Percentiles rank a stretch among this genome's conserved stretches.
Conservation (phyloP, 257 asterid genomes). For the Cynanchum wilfordii region DNA sequence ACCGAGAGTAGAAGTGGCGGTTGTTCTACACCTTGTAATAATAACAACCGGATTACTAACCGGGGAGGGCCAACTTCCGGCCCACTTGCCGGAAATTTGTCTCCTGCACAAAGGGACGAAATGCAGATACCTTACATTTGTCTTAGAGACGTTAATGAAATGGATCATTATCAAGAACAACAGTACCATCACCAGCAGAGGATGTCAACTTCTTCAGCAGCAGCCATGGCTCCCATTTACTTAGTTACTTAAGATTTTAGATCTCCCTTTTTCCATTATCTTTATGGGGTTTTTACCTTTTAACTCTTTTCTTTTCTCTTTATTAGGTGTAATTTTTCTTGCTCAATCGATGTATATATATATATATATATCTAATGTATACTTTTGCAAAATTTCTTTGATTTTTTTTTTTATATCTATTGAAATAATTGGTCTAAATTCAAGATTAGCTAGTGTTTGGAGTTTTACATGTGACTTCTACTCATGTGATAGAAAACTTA, state of each 20-base stretch:
- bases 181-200: slow-evolving; percentile 16
- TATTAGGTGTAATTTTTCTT: not conserved
- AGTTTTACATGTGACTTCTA: too few relatives aligned
- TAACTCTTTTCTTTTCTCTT: not conserved
- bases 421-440: too few relatives aligned
- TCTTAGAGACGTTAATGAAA: slow-evolving; percentile 54
- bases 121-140: slow-evolving; percentile 54
- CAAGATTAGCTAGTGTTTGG: too few relatives aligned
- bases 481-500: too few relatives aligned
- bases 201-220: slow-evolving; percentile 26
- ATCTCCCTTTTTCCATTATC: not conserved
- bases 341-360: too few relatives aligned
- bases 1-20: slow-evolving; percentile 66
- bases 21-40: slow-evolving; percentile 47
- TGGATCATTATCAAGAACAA: slow-evolving; percentile 31
- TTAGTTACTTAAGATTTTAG: slow-evolving; percentile 52
- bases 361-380: too few relatives aligned
- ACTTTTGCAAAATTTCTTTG: not conserved
- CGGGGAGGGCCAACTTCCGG: slow-evolving; percentile 37
- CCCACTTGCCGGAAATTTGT: slow-evolving; percentile 36
- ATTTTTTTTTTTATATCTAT: too few relatives aligned
- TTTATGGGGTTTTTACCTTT: not conserved
- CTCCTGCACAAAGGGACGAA: slow-evolving; percentile 34
- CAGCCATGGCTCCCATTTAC: slow-evolving; percentile 59
- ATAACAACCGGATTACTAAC: slow-evolving; percentile 31